phyloP scores from a whole-genome alignment of 2,329 filamentous ascomycete genomes.

The Paramyrothecium sp. region DNA sequence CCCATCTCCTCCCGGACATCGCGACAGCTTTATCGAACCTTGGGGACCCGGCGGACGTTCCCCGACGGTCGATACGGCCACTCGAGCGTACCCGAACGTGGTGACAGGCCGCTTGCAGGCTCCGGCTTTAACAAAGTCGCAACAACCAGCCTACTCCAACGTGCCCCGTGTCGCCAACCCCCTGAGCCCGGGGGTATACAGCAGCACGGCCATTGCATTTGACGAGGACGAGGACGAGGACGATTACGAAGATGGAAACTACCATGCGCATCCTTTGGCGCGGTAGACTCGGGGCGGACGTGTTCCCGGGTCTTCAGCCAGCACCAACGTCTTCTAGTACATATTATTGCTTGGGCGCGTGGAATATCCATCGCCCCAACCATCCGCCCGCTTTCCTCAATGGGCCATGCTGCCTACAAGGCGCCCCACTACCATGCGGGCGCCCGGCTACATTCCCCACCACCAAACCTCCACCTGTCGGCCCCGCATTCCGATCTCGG shows the following conservation, averaged over 20 bases:
- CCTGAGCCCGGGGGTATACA: constrained; percentile 22
- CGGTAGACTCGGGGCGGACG: background rate
- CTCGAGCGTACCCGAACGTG: constrained; percentile 22
- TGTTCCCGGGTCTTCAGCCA: background rate
- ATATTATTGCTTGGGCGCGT: background rate
- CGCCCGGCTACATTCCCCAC: background rate
- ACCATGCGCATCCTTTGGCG: constrained; percentile 20
- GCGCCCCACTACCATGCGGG: background rate
- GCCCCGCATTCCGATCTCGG: constrained; percentile 5
- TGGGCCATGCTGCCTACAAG: background rate
- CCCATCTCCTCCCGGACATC: constrained; percentile 19
- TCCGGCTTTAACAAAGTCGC: constrained; percentile 15
- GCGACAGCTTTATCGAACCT: constrained; percentile 31
- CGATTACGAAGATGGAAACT: constrained; percentile 21
- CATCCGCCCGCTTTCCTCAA: background rate
- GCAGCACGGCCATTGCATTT: constrained; percentile 14
- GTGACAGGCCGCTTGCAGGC: constrained; percentile 23
- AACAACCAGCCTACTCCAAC: constrained; percentile 20
- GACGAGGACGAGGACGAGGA: constrained; percentile 12
- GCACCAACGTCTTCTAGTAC: background rate
- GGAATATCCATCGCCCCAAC: background rate
- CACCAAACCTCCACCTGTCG: constrained; percentile 9
- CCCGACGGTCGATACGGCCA: constrained; percentile 16
- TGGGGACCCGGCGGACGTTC: constrained; percentile 30
- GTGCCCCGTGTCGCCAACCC: constrained; percentile 27